Percentiles rank a stretch among this genome's conserved stretches.
These are phyloP conservation scores for Auricularia sp. DNA, from an alignment of 768 basidiomycete species.

Conservation along the genomic window DNA sequence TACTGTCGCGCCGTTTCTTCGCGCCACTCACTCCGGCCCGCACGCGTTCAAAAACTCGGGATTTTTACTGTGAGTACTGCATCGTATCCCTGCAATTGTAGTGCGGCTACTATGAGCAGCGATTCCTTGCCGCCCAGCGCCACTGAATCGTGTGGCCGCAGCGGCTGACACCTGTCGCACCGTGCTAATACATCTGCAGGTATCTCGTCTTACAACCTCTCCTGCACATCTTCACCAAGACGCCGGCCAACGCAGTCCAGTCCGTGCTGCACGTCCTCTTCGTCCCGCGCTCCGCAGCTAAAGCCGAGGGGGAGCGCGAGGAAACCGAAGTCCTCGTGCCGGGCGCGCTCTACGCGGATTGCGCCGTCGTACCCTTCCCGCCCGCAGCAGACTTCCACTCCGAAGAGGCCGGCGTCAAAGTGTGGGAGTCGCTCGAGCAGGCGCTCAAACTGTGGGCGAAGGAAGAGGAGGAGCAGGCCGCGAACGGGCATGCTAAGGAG, in stretches of 20 bases:
- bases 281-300: slow-evolving; percentile 34
- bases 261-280: slow-evolving; percentile 74
- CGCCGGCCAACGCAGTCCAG: slow-evolving; percentile 54
- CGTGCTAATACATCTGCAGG: too few species aligned
- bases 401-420: slow-evolving; percentile 4
- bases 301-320: slow-evolving; percentile 23
- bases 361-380: slow-evolving; percentile 41
- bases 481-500: neutral
- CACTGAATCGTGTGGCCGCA: too few species aligned
- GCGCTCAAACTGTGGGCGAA: slow-evolving; percentile 8
- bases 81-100: slow-evolving; percentile 23
- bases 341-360: slow-evolving; percentile 69
- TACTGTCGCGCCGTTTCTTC: slow-evolving; percentile 42
- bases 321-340: slow-evolving; percentile 56
- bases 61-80: slow-evolving; percentile 26
- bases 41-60: slow-evolving; percentile 33
- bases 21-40: slow-evolving; percentile 12
- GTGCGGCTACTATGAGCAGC: too few species aligned
- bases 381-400: slow-evolving; percentile 1
- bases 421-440: slow-evolving; percentile 9
- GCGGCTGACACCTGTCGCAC: too few species aligned
- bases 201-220: slow-evolving; percentile 61
- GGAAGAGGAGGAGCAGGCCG: slow-evolving; percentile 3
- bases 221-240: slow-evolving; percentile 60
- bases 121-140: too few species aligned